A percentile compares a stretch with the other conserved stretches of the same genome.
Conservation (phyloP, 1,284 basidiomycete genomes). For the Ganoderma lingzhi region DNA sequence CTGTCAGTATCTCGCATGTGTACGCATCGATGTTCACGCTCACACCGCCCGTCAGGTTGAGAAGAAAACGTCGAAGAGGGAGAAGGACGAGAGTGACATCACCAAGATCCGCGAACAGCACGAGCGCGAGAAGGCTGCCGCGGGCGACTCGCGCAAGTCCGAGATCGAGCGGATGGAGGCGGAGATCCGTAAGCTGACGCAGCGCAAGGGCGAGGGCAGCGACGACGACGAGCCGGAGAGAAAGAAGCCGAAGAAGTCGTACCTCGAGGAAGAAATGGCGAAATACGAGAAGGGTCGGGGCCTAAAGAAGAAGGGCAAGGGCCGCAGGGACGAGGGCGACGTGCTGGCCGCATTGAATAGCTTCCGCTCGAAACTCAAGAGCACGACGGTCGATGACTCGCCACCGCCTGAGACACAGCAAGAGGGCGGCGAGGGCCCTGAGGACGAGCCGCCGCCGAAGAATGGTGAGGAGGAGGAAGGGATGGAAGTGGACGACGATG, state of each 20-base stretch:
- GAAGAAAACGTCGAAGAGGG: slow-evolving; percentile 48
- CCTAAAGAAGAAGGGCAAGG: slow-evolving; percentile 65
- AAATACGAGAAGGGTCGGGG: slow-evolving; percentile 79
- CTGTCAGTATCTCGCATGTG: slow-evolving; percentile 10
- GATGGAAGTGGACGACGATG: slow-evolving; percentile 85
- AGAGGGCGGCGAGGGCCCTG: slow-evolving; percentile 34
- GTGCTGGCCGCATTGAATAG: slow-evolving; percentile 74
- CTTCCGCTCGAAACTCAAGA: slow-evolving; percentile 77
- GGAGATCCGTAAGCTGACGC: slow-evolving; percentile 80
- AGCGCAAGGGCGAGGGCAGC: slow-evolving; percentile 56
- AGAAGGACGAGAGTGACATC: slow-evolving; percentile 53
- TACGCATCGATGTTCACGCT: not conserved
- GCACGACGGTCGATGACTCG: slow-evolving; percentile 44
- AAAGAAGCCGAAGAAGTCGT: slow-evolving; percentile 74
- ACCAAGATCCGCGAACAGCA: slow-evolving; percentile 79
- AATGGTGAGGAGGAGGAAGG: slow-evolving; percentile 53
- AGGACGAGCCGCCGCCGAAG: slow-evolving; percentile 18
- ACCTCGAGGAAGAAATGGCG: slow-evolving; percentile 80
- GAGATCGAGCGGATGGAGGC: slow-evolving; percentile 91
- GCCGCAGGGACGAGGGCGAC: slow-evolving; percentile 77
- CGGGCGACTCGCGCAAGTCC: slow-evolving; percentile 70
- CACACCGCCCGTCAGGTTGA: slow-evolving; percentile 35
- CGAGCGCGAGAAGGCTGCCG: slow-evolving; percentile 67
- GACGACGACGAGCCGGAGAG: slow-evolving; percentile 66
- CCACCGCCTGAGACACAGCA: slow-evolving; percentile 42